These are phyloP conservation scores for Globisporangium camurandrum DNA, from an alignment of 352 stramenopile genomes.

Conservation along the genomic window DNA sequence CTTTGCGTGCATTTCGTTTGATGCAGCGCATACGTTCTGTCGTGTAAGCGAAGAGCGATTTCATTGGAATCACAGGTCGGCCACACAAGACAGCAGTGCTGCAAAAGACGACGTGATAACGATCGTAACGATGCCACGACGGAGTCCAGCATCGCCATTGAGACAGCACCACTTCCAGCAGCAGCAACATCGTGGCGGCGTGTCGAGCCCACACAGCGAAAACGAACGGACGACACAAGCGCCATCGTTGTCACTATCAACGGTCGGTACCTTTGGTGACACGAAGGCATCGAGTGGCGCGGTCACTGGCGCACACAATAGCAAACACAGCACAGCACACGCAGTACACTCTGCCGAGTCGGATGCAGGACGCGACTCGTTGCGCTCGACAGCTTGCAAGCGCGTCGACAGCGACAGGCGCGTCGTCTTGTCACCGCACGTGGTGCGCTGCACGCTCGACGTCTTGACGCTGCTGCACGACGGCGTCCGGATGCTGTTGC, in stretches of 20 bases:
- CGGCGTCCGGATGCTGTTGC: slow-evolving; percentile 26
- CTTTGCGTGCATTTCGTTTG: slow-evolving; percentile 22
- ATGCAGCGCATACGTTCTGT: slow-evolving; percentile 29
- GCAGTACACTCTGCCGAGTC: background rate
- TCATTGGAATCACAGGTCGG: slow-evolving; percentile 49
- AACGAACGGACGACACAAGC: too few relatives aligned
- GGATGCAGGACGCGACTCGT: slow-evolving; percentile 15
- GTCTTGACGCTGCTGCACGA: slow-evolving; percentile 42
- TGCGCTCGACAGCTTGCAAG: slow-evolving; percentile 19
- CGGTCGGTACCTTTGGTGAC: too few relatives aligned
- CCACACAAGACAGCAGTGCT: slow-evolving; percentile 16
- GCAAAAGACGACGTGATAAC: background rate
- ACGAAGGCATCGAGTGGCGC: too few relatives aligned
- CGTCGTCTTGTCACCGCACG: slow-evolving; percentile 18
- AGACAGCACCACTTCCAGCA: too few relatives aligned
- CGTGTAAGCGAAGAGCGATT: slow-evolving; percentile 45
- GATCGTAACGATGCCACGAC: background rate
- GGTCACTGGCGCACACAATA: background rate
- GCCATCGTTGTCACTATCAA: too few relatives aligned
- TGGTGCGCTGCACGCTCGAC: slow-evolving; percentile 42
- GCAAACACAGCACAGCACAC: too few relatives aligned
- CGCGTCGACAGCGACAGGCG: slow-evolving; percentile 21
- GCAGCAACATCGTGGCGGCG: background rate
- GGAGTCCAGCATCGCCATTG: background rate
- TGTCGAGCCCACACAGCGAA: too few relatives aligned